phyloP scores from a whole-genome alignment of 140 eudicot genomes.

The Stevia rebaudiana region DNA sequence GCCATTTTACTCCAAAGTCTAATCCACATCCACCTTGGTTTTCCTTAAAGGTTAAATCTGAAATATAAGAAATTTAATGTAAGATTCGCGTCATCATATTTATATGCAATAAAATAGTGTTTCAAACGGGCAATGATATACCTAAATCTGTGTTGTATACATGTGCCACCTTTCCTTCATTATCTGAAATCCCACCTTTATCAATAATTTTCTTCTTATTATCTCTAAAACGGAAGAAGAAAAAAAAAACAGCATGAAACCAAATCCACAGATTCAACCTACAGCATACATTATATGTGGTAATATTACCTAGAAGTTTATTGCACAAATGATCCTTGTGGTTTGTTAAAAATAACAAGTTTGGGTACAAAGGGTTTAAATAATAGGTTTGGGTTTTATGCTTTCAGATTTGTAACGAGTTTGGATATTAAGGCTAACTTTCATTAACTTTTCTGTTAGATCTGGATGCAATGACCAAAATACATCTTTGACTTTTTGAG shows the following conservation, averaged over 20 bases:
- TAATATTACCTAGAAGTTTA: slow-evolving; percentile 38
- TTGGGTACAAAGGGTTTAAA: too few relatives aligned
- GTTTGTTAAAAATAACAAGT: too few relatives aligned
- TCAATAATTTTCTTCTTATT: slow-evolving; percentile 25
- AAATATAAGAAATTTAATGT: slow-evolving; percentile 6
- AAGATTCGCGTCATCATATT: background rate
- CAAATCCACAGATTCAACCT: slow-evolving; percentile 15
- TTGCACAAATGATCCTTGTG: too few relatives aligned
- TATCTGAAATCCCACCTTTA: slow-evolving; percentile 26
- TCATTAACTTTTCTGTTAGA: too few relatives aligned
- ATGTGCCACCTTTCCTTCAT: slow-evolving; percentile 20
- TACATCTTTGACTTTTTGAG: too few relatives aligned
- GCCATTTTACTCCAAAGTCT: slow-evolving; percentile 55
- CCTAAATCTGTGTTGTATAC: slow-evolving; percentile 1
- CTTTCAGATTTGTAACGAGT: too few relatives aligned
- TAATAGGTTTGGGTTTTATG: too few relatives aligned
- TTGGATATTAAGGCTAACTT: too few relatives aligned
- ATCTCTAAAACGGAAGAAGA: slow-evolving; percentile 36
- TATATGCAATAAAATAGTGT: background rate
- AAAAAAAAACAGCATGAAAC: slow-evolving; percentile 21
- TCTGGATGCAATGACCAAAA: too few relatives aligned
- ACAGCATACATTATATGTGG: slow-evolving; percentile 1
- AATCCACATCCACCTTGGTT: slow-evolving; percentile 28
- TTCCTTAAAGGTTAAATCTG: slow-evolving; percentile 39
- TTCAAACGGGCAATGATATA: background rate